Base-by-base conservation (phyloP, 2,329 filamentous ascomycete species). In the Dothideomycetidae sp. region DNA sequence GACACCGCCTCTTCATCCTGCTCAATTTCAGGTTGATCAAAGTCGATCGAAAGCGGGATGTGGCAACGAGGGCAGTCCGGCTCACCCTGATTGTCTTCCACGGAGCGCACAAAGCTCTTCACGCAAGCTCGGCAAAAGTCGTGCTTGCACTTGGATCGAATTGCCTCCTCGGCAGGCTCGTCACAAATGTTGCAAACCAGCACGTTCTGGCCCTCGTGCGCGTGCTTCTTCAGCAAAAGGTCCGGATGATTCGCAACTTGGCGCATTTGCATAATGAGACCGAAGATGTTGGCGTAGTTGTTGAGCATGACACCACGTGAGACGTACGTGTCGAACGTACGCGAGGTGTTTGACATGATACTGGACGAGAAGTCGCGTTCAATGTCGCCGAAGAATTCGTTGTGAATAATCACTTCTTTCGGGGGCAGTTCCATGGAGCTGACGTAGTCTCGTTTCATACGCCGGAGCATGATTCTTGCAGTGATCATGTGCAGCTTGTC, bases 211-310 rank as follows among this genome's bases (percentile, higher is more conserved):
- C 86, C 86, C 37, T 81, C 82, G 48, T 85, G 76, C 2, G 71
- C 72, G 44, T 88, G 74, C 61, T 90, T 94, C 63, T 88, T 92
- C 44, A 96, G 61, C 33, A 98, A 81, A 23, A 98, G 61, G 60
- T 98, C 90, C 0, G 90, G 90, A 54, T 98, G 90, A 48, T 98
- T 90, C 5, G 90, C 85, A 16, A 94, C 83, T 62, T 98, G 90
- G 39, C 90, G 80, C 88, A 98, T 96, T 58, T 93, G 86, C 84
- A 96, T 96, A 53, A 98, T 94, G 39, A 98, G 70, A 53, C 86
- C 88, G 51, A 98, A 98, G 46, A 98, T 96, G 56, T 98, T 98
- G 63, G 90, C 90, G 49, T 96, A 96, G 55, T 94, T 93, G 66
- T 96, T 68, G 36, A 98, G 71, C 59, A 98, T 75, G 13, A 96